phyloP scores from a whole-genome alignment of 495 filamentous ascomycete species.

The Aspergillus nidulans region DNA sequence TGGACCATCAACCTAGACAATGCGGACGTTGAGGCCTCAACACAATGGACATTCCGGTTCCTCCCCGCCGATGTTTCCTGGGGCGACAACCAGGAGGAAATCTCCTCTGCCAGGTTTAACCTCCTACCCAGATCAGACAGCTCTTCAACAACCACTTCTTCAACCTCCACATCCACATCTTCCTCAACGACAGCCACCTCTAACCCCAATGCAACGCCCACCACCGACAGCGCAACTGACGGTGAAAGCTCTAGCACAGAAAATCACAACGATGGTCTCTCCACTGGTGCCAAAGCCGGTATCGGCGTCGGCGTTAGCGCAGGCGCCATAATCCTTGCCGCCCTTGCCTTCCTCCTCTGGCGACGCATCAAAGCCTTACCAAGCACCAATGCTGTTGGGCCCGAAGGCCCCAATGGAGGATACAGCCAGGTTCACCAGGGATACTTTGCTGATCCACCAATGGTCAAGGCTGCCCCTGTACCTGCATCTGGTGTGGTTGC shows the following conservation, averaged over 20 bases:
- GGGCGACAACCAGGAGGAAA: conserved; percentile 2
- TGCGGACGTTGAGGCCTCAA: neutral
- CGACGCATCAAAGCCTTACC: neutral
- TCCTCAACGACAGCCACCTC: neutral
- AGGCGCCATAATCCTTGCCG: neutral
- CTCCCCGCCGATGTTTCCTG: conserved; percentile 1
- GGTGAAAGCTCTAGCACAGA: neutral
- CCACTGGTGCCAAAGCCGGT: conserved; percentile 7
- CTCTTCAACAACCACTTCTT: neutral
- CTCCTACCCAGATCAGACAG: neutral
- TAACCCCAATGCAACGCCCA: neutral
- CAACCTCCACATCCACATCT: neutral
- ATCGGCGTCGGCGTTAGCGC: conserved; percentile 6
- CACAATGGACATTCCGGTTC: conserved; percentile 9
- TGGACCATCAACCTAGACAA: conserved; percentile 7
- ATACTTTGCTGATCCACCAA: neutral
- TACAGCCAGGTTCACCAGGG: neutral
- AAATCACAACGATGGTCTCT: neutral
- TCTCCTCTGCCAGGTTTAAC: conserved; percentile 7
- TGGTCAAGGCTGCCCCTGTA: neutral
- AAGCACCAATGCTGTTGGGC: neutral
- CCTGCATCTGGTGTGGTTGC: neutral
- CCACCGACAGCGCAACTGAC: neutral
- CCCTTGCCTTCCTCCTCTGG: neutral
- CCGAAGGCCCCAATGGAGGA: neutral